phyloP scores from a whole-genome alignment of 192 early-diverging fungal genomes.

The Geranomyces michiganensis region DNA sequence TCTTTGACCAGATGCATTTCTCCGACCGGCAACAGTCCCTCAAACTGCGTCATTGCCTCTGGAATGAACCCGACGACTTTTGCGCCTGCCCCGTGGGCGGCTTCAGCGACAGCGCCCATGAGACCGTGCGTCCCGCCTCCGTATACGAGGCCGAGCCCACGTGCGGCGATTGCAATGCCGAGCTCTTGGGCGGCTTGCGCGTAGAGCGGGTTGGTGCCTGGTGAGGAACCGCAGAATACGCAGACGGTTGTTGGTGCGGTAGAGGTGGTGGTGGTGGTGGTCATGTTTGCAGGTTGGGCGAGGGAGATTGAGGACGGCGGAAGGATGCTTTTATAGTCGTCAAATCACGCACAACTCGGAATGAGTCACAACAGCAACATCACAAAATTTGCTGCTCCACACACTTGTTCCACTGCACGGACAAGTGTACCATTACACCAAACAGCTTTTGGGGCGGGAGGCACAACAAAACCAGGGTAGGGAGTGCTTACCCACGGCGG shows the following conservation, averaged over 20 bases:
- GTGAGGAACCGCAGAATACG: conserved; percentile 53
- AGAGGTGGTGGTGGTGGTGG: too few relatives aligned
- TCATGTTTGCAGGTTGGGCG: too few relatives aligned
- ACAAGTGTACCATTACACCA: too few relatives aligned
- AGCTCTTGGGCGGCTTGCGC: conserved; percentile 26
- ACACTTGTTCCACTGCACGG: too few relatives aligned
- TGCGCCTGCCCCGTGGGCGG: conserved; percentile 61
- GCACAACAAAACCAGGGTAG: too few relatives aligned
- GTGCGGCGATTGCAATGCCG: conserved; percentile 2
- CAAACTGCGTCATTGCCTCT: conserved; percentile 29
- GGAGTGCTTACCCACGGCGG: too few relatives aligned
- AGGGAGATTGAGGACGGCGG: too few relatives aligned
- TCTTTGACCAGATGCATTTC: conserved; percentile 58
- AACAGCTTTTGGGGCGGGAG: too few relatives aligned
- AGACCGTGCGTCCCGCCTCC: conserved; percentile 56
- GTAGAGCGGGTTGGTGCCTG: conserved; percentile 34
- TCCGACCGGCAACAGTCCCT: conserved; percentile 46
- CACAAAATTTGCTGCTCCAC: too few relatives aligned
- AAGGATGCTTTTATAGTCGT: too few relatives aligned
- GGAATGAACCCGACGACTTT: conserved; percentile 79
- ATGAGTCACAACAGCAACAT: too few relatives aligned
- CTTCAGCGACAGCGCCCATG: conserved; percentile 82
- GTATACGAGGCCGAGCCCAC: conserved; percentile 37
- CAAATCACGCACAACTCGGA: too few relatives aligned
- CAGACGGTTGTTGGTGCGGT: conserved; percentile 29